Evolutionary conservation across 345 rosid species (phyloP), one percentile per base, ranked within the genome.

Genomic region (Euphorbia peplus): DNA sequence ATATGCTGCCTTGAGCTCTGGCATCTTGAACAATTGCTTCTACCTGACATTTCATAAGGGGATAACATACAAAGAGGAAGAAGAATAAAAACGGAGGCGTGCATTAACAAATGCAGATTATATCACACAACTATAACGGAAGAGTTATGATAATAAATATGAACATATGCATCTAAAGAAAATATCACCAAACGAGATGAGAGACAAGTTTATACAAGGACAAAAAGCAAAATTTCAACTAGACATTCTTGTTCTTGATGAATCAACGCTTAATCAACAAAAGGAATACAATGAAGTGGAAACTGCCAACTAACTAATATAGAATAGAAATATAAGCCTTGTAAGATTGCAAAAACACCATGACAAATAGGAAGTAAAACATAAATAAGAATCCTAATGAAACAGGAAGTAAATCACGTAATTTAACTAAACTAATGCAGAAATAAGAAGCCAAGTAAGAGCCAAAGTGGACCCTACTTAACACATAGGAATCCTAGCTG

Each of bases 21-120:
- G 67, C 80, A 76, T 90, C 93, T 54, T 85, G 97, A 64, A 86
- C 77, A 47, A 95, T 91, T 64, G 90, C 95, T 83, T 91, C 96
- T 32, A 95, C 70, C 99, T 89, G 77, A 21, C 66, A 73, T 22
- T 44, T 8, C 50, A 15, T 8, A 39, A 39, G 9, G 42, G 9
- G 42, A 39, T 4, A 39, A 39, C 18, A 60, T 39, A 69, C 41
- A 25, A 76, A 24, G 25, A 66, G 52, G 5, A 37, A 67, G 11
- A 41, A 25, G 28, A 42, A 25, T 26, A 70, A 48, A 55, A 63
- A 26, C 25, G 30, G 37, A 48, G 26, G 52, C 11, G 28, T 8
- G 21, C 9, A 4, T 46, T 42, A 12, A 51, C 50, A 8, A 15
- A 26, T 26, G 22, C 16, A 19, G 12, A 46, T 16, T 48, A 66